Evolutionary conservation across 139 green algal genomes (phyloP), one percentile per base, ranked within the genome.

Genomic region (Mychonastes homosphaera): DNA sequence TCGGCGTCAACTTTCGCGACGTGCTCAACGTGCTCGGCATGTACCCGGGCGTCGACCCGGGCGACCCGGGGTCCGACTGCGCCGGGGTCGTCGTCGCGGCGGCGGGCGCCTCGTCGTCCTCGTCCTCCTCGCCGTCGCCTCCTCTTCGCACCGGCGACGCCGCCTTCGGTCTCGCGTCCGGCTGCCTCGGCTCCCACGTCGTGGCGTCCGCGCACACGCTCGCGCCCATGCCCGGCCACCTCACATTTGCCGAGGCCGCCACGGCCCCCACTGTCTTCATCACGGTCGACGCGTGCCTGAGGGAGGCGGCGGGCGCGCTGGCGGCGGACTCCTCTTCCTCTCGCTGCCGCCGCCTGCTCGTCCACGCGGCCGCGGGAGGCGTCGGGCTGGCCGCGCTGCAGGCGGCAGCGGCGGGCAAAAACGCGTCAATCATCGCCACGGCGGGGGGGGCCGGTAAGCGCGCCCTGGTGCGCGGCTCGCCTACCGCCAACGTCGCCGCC

Each of bases 21-120:
- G 77, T 87, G 70, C 75, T 84, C 27, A 87, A 87, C 43, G 65
- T 85, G 46, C 65, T 92, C 63, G 84, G 81, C 59, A 90, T 93
- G 87, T 95, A 94, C 72, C 85, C 85, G 18, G 86, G 87, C 12
- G n/a, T n/a, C n/a, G 85, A 95, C 56, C 83, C 87, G 7, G 87
- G 87, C 0, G 60, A 64, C n/a, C 85, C 87, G 0, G 75, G 75
- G 12, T 64, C 68, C n/a, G 71, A 84, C 50, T 73, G 70, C 45
- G 63, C 77, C 36, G 77, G 77, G 1, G 64, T 84, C 35, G 74
- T 84, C 18, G 35, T 79, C 18, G 40, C 16, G 18, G 8, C 38
- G 21, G 28, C 5, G 3, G 39, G 13, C 39, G 39, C 19, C 34
- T 13, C n/a, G n/a, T n/a, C n/a, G n/a, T n/a, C n/a, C n/a, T n/a